phyloP scores from a whole-genome alignment of 1,139 yeast genomes.

The Saccharomyces hybrid region DNA sequence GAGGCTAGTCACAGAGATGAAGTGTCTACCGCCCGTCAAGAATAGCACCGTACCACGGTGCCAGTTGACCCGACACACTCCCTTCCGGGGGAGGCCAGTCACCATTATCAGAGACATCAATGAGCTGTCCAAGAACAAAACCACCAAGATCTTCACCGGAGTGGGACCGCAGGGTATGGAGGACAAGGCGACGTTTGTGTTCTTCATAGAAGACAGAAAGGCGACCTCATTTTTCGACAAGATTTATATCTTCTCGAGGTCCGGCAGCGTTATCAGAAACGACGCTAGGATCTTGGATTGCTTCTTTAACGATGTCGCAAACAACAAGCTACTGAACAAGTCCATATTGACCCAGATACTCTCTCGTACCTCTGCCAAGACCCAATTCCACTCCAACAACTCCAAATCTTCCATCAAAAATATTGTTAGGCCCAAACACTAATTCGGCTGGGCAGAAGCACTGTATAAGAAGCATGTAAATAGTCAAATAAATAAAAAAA shows the following conservation, averaged over 20 bases:
- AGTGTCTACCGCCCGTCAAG: constrained; percentile 18
- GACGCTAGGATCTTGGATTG: constrained; percentile 29
- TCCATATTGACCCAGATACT: constrained; percentile 1
- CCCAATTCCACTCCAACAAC: constrained; percentile 1
- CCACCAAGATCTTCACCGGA: constrained; percentile 26
- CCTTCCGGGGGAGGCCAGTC: constrained; percentile 16
- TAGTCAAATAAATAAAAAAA: background rate
- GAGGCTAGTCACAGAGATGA: constrained; percentile 24
- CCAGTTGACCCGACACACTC: constrained; percentile 20
- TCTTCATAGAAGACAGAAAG: constrained; percentile 20
- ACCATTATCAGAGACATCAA: constrained; percentile 12
- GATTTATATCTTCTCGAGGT: constrained; percentile 24
- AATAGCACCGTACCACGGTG: constrained; percentile 13
- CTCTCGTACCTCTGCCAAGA: constrained; percentile 1
- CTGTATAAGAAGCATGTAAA: background rate
- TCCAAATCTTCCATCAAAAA: constrained; percentile 1
- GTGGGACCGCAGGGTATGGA: constrained; percentile 29
- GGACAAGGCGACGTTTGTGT: constrained; percentile 25
- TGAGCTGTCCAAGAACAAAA: constrained; percentile 16
- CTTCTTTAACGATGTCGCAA: constrained; percentile 24
- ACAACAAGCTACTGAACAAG: background rate
- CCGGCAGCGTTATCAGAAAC: constrained; percentile 25
- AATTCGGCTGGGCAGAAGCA: too few relatives aligned
- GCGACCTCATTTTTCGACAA: constrained; percentile 15
- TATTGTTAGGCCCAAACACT: background rate